Conservation (phyloP, 768 basidiomycete genomes). For the Pleurotus tuber-regium region DNA sequence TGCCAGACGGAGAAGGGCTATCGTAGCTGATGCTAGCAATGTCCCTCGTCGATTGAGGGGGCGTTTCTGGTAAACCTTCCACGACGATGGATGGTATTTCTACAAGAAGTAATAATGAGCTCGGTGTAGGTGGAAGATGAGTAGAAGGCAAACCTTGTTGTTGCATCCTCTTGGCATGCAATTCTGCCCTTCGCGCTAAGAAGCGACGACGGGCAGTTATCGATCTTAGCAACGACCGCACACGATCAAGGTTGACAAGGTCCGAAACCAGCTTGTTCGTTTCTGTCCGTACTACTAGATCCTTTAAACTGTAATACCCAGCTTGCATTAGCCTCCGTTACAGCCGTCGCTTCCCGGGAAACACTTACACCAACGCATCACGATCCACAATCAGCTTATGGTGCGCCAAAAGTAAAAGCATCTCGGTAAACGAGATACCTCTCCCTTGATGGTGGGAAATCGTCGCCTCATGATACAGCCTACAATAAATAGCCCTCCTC, state of each 20-base stretch:
- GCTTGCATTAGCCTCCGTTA: slow-evolving; percentile 17
- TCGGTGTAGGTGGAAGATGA: not conserved
- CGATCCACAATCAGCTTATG: slow-evolving; percentile 90
- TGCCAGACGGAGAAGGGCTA: slow-evolving; percentile 24
- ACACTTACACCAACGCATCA: slow-evolving; percentile 80
- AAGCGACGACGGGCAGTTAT: slow-evolving; percentile 73
- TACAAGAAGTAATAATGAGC: slow-evolving; percentile 18
- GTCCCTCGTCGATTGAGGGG: slow-evolving; percentile 51
- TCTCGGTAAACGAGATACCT: slow-evolving; percentile 89
- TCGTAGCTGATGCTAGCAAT: slow-evolving; percentile 46
- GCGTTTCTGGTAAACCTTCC: slow-evolving; percentile 52
- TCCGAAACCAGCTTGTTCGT: slow-evolving; percentile 80
- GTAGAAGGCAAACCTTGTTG: slow-evolving; percentile 33
- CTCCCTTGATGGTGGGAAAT: slow-evolving; percentile 67
- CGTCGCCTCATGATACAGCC: slow-evolving; percentile 84
- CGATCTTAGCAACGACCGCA: slow-evolving; percentile 75
- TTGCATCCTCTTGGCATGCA: slow-evolving; percentile 32
- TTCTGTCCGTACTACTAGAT: slow-evolving; percentile 71
- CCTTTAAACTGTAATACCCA: slow-evolving; percentile 70
- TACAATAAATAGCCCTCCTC: slow-evolving; percentile 67
- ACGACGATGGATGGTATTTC: slow-evolving; percentile 76
- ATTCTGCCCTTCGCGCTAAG: slow-evolving; percentile 47
- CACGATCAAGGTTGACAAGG: slow-evolving; percentile 81
- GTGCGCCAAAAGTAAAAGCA: slow-evolving; percentile 85
- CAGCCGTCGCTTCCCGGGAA: not conserved